Conservation (phyloP, 2,329 filamentous ascomycete species). For the Aspergillus floridensis region DNA sequence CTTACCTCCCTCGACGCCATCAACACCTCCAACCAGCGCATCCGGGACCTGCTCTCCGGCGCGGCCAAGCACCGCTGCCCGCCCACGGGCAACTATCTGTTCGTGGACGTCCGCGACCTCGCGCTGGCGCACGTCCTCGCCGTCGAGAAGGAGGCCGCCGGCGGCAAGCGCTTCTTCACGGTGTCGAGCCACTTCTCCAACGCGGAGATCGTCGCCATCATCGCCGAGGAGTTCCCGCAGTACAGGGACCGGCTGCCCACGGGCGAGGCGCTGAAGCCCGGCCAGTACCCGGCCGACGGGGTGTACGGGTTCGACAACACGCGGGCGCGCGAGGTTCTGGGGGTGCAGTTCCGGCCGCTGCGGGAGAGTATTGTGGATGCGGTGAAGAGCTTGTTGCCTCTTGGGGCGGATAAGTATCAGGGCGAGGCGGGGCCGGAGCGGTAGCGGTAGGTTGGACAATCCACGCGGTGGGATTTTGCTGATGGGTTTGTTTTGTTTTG, state of each 20-base stretch:
- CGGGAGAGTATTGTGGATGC: constrained; percentile 29
- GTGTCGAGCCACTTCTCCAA: constrained; percentile 38
- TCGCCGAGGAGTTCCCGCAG: constrained; percentile 38
- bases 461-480: too few relatives aligned
- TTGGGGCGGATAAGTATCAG: too few relatives aligned
- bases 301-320: constrained; percentile 32
- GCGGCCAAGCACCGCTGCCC: constrained; percentile 53
- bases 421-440: too few relatives aligned
- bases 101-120: constrained; percentile 49
- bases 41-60: constrained; percentile 64
- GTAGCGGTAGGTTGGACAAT: too few relatives aligned
- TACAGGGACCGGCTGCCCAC: constrained; percentile 33
- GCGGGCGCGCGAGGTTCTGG: constrained; percentile 31
- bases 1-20: constrained; percentile 57
- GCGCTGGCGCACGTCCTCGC: constrained; percentile 43
- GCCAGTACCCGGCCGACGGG: constrained; percentile 15
- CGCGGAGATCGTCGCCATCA: constrained; percentile 35
- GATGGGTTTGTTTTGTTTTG: too few relatives aligned
- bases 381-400: constrained; percentile 19
- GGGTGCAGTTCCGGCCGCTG: constrained; percentile 29
- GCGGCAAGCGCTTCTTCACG: constrained; percentile 40
- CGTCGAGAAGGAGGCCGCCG: constrained; percentile 38
- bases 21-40: constrained; percentile 68
- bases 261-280: constrained; percentile 22
- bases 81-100: constrained; percentile 56